Percentiles rank a stretch among this genome's conserved stretches.
These are phyloP conservation scores for Karstenula rhodostoma DNA, from an alignment of 2,329 filamentous ascomycete genomes.

Conservation along the genomic window DNA sequence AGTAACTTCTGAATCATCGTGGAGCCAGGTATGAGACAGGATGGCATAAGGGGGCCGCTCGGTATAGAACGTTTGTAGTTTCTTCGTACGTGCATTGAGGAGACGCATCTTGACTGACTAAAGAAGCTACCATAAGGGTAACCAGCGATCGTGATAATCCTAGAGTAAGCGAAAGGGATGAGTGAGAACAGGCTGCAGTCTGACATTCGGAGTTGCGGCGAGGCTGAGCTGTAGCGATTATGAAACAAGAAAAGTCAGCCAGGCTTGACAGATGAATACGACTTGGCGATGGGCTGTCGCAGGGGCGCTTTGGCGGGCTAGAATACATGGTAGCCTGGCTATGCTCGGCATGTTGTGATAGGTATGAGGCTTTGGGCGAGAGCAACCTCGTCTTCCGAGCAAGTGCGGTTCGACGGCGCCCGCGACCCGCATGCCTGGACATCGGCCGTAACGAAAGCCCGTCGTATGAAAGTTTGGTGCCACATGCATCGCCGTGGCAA, in stretches of 20 bases:
- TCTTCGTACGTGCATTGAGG: conserved; percentile 6
- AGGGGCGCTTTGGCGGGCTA: background rate
- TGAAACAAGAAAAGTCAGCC: background rate
- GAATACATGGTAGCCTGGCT: no score
- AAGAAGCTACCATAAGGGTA: background rate
- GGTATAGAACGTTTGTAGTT: conserved; percentile 12
- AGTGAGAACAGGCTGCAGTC: background rate
- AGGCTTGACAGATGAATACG: background rate
- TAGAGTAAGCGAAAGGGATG: background rate
- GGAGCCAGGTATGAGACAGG: conserved; percentile 16
- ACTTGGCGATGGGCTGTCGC: background rate
- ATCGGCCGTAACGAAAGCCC: no score
- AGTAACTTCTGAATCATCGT: conserved; percentile 7
- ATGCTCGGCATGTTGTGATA: no score
- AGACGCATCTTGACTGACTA: background rate
- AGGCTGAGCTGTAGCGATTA: background rate
- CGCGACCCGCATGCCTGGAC: no score
- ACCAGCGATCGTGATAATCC: background rate
- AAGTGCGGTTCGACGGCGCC: no score
- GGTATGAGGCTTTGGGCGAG: no score
- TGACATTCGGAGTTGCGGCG: background rate
- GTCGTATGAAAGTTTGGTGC: no score
- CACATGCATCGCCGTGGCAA: no score
- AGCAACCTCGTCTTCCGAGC: no score
- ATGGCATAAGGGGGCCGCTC: conserved; percentile 14